A percentile compares a stretch with the other conserved stretches of the same genome.
phyloP scores from a whole-genome alignment of 2,329 filamentous ascomycete species.

The Colletotrichum tropicale region DNA sequence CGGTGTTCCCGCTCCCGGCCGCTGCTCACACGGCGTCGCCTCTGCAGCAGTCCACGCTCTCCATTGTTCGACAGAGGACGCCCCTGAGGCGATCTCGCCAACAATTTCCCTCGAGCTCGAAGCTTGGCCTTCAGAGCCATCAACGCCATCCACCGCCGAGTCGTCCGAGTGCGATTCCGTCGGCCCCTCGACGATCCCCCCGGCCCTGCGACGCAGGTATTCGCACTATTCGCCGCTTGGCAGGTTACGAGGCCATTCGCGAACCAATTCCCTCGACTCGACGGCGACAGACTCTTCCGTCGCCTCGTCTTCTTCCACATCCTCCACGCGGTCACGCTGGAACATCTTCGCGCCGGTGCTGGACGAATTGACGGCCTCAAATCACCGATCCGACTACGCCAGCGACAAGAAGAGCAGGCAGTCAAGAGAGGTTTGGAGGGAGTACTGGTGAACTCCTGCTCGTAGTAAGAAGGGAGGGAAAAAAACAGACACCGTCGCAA shows the following conservation, averaged over 20 bases:
- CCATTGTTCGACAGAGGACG: background rate
- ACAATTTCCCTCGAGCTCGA: constrained; percentile 2
- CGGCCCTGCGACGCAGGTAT: background rate
- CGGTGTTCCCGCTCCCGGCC: background rate
- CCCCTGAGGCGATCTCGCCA: background rate
- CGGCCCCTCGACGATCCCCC: background rate
- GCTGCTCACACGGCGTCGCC: background rate
- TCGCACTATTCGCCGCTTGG: background rate
- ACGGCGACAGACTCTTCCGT: constrained; percentile 2
- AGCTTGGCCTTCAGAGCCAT: constrained; percentile 8
- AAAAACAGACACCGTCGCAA: constrained; percentile 16
- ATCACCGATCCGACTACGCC: constrained; percentile 20
- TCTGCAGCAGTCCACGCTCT: background rate
- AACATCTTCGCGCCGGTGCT: background rate
- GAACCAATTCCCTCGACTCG: constrained; percentile 10
- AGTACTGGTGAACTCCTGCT: constrained; percentile 26
- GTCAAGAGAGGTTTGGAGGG: constrained; percentile 29
- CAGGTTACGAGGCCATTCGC: background rate
- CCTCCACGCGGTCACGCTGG: background rate
- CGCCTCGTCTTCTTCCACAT: background rate
- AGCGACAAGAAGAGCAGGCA: constrained; percentile 23
- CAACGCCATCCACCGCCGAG: background rate
- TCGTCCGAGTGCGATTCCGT: background rate
- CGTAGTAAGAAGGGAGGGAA: too few species aligned
- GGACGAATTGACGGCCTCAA: background rate